These are phyloP conservation scores for Cryomyces antarcticus DNA, from an alignment of 495 filamentous ascomycete species.

Conservation along the genomic window DNA sequence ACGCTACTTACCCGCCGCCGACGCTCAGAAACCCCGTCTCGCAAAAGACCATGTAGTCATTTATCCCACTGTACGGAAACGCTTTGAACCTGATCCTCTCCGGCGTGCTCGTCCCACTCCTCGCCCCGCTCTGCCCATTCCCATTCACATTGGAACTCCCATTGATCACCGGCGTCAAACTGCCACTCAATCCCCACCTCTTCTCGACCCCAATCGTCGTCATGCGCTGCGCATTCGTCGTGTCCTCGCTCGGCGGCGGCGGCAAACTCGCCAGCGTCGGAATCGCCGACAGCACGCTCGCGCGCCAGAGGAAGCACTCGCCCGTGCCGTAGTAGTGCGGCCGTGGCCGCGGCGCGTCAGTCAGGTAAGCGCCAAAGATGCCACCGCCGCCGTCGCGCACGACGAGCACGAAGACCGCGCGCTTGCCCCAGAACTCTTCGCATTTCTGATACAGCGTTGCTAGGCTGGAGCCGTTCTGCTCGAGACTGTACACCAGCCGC, in stretches of 20 bases:
- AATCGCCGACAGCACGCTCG: conserved; percentile 36
- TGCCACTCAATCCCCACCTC: background rate
- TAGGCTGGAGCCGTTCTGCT: conserved; percentile 76
- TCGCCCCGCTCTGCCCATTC: background rate
- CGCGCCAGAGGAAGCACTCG: conserved; percentile 95
- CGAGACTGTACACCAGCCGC: conserved; percentile 74
- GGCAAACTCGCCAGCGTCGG: conserved; percentile 35
- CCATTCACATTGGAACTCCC: conserved; percentile 12
- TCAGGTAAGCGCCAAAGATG: conserved; percentile 88
- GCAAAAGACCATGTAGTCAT: conserved; percentile 93
- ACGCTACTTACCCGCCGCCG: conserved; percentile 46
- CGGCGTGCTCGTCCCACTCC: conserved; percentile 21
- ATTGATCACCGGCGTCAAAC: conserved; percentile 6
- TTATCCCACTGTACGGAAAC: conserved; percentile 86
- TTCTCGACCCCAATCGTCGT: conserved; percentile 36
- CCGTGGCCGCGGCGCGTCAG: conserved; percentile 60
- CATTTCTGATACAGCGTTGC: conserved; percentile 70
- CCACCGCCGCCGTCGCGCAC: conserved; percentile 55
- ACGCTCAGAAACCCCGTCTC: conserved; percentile 68
- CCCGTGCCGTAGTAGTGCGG: conserved; percentile 84
- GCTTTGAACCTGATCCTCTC: conserved; percentile 81
- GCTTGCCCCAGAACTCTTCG: conserved; percentile 36
- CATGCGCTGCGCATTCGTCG: conserved; percentile 44
- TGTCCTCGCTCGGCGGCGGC: conserved; percentile 57
- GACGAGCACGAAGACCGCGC: conserved; percentile 73